phyloP scores from a whole-genome alignment of 1,284 basidiomycete genomes.

The Trichosporon ovoides region DNA sequence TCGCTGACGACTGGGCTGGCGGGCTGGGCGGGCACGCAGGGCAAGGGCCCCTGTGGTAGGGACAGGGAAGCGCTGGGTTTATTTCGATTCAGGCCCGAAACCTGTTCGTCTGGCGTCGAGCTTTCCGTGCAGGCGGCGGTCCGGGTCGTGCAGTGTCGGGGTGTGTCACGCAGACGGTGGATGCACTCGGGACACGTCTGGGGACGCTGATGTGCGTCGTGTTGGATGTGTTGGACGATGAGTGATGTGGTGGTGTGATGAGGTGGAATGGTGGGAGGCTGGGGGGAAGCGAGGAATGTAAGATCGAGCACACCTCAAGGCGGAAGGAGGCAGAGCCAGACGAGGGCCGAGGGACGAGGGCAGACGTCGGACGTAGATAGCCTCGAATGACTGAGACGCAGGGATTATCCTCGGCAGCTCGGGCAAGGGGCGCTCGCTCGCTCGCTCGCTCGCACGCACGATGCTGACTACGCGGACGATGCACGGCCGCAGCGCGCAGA shows the following conservation, averaged over 20 bases:
- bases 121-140: neutral
- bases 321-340: neutral
- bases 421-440: too few species aligned
- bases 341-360: neutral
- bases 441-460: too few species aligned
- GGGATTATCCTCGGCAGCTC: too few species aligned
- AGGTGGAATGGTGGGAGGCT: constrained; percentile 2
- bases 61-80: neutral
- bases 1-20: neutral
- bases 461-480: too few species aligned
- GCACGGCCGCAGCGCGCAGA: too few species aligned
- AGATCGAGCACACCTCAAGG: neutral
- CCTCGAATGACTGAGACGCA: too few species aligned
- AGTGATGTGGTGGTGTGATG: constrained; percentile 4
- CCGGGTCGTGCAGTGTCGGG: neutral
- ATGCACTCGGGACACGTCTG: neutral
- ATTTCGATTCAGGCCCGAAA: constrained; percentile 5
- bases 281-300: constrained; percentile 6
- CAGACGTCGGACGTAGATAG: too few species aligned
- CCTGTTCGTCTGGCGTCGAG: neutral
- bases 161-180: neutral
- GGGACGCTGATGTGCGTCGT: neutral
- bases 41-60: neutral
- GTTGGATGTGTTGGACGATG: neutral
- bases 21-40: neutral